Percentiles rank a stretch among this genome's conserved stretches.
phyloP scores from a whole-genome alignment of 805 yeast genomes.

The Cyberlindnera veronae region DNA sequence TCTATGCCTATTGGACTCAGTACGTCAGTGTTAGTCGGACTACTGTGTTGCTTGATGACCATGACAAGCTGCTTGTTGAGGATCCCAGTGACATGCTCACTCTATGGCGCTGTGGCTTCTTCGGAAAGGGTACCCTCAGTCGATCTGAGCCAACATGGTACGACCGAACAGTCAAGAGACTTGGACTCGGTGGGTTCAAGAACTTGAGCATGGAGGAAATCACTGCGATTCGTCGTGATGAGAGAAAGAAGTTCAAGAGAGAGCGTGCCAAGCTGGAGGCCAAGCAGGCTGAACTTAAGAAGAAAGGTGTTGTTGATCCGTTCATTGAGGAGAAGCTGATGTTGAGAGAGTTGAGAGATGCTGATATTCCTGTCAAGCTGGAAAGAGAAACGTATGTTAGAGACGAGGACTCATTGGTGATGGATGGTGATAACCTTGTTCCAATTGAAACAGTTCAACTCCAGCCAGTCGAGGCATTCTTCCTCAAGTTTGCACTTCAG shows the following conservation, averaged over 20 bases:
- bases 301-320: conserved; percentile 34
- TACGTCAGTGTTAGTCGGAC: conserved; percentile 18
- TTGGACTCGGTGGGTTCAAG: conserved; percentile 41
- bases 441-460: conserved; percentile 48
- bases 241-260: conserved; percentile 67
- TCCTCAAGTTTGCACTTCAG: conserved; percentile 56
- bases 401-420: conserved; percentile 34
- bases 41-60: conserved; percentile 33
- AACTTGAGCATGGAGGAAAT: conserved; percentile 65
- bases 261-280: conserved; percentile 61
- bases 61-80: conserved; percentile 32
- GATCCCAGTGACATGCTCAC: conserved; percentile 44
- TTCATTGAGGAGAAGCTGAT: conserved; percentile 31
- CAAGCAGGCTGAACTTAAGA: conserved; percentile 39
- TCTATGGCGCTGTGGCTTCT: conserved; percentile 85
- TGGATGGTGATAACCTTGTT: conserved; percentile 32
- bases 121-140: conserved; percentile 87
- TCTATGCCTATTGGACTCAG: conserved; percentile 31
- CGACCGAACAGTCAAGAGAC: conserved; percentile 55
- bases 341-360: conserved; percentile 30
- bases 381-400: conserved; percentile 27
- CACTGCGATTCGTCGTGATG: conserved; percentile 66
- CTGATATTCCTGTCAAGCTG: conserved; percentile 24
- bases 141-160: conserved; percentile 93
- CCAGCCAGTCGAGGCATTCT: conserved; percentile 72